These are phyloP conservation scores for Pseudogymnoascus sp. DNA, from an alignment of 2,329 filamentous ascomycete genomes.

Conservation along the genomic window DNA sequence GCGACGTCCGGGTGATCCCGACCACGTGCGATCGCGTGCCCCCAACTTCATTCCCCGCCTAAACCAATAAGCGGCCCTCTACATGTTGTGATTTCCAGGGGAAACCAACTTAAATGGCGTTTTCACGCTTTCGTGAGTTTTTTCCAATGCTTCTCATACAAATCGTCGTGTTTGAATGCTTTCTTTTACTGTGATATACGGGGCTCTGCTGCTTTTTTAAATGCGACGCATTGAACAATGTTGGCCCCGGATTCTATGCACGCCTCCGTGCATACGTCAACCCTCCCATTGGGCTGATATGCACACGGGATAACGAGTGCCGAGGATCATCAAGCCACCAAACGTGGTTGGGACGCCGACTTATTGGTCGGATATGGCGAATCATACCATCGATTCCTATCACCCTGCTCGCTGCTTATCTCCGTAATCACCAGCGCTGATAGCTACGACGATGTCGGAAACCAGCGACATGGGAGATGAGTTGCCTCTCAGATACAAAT, in stretches of 20 bases:
- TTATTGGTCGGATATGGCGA: conserved; percentile 1
- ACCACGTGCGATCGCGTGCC: not conserved
- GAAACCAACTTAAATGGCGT: not conserved
- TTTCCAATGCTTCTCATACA: not conserved
- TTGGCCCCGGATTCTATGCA: not conserved
- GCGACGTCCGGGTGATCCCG: not conserved
- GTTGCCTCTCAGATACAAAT: not conserved
- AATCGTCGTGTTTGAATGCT: conserved; percentile 1
- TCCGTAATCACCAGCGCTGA: not conserved
- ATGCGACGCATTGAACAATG: not conserved
- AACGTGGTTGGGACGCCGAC: not conserved
- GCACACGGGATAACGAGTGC: not conserved
- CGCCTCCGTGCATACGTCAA: not conserved
- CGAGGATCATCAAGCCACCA: not conserved
- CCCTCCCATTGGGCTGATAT: not conserved
- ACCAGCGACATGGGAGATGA: not conserved
- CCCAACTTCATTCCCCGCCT: not conserved
- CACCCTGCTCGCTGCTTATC: not conserved
- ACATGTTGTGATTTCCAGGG: not conserved
- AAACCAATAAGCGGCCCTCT: not conserved
- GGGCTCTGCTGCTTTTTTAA: not conserved
- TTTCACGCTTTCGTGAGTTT: not conserved
- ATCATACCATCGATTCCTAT: not conserved
- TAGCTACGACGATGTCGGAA: not conserved
- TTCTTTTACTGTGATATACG: not conserved